Evolutionary conservation across 2,329 filamentous ascomycete genomes (phyloP).

Genomic region (Teratosphaeriaceae sp.): DNA sequence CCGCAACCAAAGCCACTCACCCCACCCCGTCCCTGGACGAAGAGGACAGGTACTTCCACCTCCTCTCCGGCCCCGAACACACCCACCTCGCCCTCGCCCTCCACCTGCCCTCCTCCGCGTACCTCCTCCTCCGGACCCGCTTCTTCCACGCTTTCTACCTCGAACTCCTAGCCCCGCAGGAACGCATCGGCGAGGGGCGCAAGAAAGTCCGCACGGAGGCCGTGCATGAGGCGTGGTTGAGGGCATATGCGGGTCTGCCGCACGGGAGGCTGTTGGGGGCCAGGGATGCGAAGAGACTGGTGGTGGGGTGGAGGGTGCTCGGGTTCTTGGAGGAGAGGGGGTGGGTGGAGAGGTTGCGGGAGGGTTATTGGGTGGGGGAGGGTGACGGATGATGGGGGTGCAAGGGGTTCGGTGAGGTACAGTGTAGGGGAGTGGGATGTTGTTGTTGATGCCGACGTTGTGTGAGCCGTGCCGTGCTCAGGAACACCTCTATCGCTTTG

Average conservation of each 20-base stretch:
- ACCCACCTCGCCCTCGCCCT: conserved; percentile 11
- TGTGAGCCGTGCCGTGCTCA: too few relatives aligned
- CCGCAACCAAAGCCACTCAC: neutral
- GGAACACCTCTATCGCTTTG: too few relatives aligned
- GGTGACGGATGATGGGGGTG: too few relatives aligned
- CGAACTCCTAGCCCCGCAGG: conserved; percentile 7
- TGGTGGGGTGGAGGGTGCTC: conserved; percentile 17
- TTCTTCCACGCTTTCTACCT: conserved; percentile 17
- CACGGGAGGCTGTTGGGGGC: conserved; percentile 8
- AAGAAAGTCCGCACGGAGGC: conserved; percentile 11
- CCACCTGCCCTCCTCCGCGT: conserved; percentile 15
- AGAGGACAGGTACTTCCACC: conserved; percentile 16
- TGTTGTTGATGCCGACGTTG: too few relatives aligned
- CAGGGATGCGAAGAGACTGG: conserved; percentile 14
- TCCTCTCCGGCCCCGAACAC: conserved; percentile 16
- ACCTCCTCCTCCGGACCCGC: conserved; percentile 19
- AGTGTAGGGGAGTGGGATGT: too few relatives aligned
- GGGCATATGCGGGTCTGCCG: neutral
- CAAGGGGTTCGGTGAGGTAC: too few relatives aligned
- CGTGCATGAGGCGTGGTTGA: conserved; percentile 16
- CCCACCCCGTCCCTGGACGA: conserved; percentile 11
- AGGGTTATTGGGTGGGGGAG: too few relatives aligned
- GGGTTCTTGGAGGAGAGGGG: conserved; percentile 20
- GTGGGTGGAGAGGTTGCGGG: conserved; percentile 15
- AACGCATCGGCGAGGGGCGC: conserved; percentile 9